Evolutionary conservation across 176 grass and related monocot species (phyloP).

Genomic region (Oryza glumipatula): DNA sequence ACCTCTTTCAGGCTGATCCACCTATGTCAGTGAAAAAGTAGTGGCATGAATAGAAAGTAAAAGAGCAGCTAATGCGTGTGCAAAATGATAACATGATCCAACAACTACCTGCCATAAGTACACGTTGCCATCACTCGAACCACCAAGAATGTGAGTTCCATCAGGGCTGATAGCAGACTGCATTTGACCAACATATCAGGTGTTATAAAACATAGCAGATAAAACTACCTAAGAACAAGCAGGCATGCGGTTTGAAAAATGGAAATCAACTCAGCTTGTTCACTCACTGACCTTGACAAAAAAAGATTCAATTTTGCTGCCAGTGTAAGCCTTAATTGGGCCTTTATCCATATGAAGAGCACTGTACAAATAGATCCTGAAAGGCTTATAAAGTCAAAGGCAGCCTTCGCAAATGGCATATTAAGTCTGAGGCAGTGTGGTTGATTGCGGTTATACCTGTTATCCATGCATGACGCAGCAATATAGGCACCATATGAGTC

Average conservation of each 20-base stretch:
- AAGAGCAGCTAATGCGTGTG: background rate
- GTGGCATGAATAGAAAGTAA: constrained; percentile 10
- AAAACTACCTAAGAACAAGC: background rate
- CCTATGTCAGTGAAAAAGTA: constrained; percentile 43
- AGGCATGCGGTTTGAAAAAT: background rate
- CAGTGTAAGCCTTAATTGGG: constrained; percentile 68
- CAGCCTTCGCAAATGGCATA: background rate
- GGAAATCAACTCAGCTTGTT: background rate
- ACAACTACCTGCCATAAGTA: constrained; percentile 89
- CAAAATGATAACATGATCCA: background rate
- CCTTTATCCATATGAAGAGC: constrained; percentile 79
- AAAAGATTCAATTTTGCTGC: constrained; percentile 96
- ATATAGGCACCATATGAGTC: constrained; percentile 72
- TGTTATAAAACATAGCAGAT: constrained; percentile 29
- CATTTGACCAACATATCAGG: constrained; percentile 9
- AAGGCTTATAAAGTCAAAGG: constrained; percentile 35
- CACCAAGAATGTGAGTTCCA: constrained; percentile 85
- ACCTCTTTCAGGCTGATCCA: constrained; percentile 62
- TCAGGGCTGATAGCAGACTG: constrained; percentile 90
- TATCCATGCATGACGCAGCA: constrained; percentile 91
- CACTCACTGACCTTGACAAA: constrained; percentile 80
- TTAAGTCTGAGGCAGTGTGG: background rate
- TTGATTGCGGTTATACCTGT: constrained; percentile 51
- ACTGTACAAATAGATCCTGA: constrained; percentile 93
- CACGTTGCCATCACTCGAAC: constrained; percentile 81